These are phyloP conservation scores for Beverwykella pulmonaria DNA, from an alignment of 495 filamentous ascomycete species.

Conservation along the genomic window DNA sequence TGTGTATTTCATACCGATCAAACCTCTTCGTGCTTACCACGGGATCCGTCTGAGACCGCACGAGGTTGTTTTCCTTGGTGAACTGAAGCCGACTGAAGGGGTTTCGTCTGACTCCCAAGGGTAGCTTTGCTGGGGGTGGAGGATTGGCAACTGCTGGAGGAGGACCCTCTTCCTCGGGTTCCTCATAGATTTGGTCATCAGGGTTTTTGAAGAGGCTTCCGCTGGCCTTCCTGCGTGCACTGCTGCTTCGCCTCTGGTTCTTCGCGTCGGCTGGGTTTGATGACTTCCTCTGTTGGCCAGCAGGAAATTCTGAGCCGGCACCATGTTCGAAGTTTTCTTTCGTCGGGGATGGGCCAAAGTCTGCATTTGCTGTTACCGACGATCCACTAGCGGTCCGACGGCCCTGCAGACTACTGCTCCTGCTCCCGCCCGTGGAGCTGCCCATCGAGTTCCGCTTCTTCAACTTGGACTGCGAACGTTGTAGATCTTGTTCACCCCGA, in stretches of 20 bases:
- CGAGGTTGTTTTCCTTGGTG: slow-evolving; percentile 37
- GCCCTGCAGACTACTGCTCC: slow-evolving; percentile 34
- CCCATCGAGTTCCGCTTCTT: slow-evolving; percentile 35
- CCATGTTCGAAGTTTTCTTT: slow-evolving; percentile 3
- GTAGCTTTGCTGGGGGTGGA: slow-evolving; percentile 35
- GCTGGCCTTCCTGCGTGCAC: slow-evolving; percentile 54
- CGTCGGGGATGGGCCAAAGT: slow-evolving; percentile 19
- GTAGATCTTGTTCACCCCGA: slow-evolving; percentile 50
- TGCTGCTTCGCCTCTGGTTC: slow-evolving; percentile 42
- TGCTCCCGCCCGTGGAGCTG: slow-evolving; percentile 27
- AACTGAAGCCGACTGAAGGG: slow-evolving; percentile 47
- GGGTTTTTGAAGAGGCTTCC: slow-evolving; percentile 55
- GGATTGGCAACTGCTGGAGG: slow-evolving; percentile 13
- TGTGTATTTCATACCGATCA: slow-evolving; percentile 72
- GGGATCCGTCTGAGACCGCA: slow-evolving; percentile 42
- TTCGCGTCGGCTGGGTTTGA: slow-evolving; percentile 34
- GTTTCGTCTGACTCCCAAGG: slow-evolving; percentile 41
- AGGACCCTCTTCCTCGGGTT: slow-evolving; percentile 57
- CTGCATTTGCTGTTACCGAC: slow-evolving; percentile 30
- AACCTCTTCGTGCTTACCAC: slow-evolving; percentile 53
- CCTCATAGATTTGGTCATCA: slow-evolving; percentile 87
- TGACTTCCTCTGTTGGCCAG: slow-evolving; percentile 12
- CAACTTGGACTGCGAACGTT: slow-evolving; percentile 32
- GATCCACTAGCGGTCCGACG: slow-evolving; percentile 36
- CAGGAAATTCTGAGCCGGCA: slow-evolving; percentile 3